Conservation (phyloP, 805 yeast species). For the Metahyphopichia silvanorum region DNA sequence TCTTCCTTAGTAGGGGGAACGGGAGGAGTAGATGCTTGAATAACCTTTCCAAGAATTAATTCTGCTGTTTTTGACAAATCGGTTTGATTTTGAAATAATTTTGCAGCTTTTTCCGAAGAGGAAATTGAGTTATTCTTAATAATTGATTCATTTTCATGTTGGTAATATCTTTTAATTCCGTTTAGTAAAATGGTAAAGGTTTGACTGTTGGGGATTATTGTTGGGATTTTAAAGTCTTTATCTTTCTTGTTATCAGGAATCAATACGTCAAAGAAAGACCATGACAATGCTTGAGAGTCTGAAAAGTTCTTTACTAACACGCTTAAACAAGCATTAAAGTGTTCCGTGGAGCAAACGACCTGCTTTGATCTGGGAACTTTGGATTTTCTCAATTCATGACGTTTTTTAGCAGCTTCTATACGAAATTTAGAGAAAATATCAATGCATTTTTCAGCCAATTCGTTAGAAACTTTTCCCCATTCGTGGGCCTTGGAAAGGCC, state of each 20-base stretch:
- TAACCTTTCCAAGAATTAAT: slow-evolving; percentile 22
- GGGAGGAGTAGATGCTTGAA: slow-evolving; percentile 30
- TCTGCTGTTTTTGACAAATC: slow-evolving; percentile 24
- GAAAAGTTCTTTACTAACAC: slow-evolving; percentile 30
- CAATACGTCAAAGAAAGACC: slow-evolving; percentile 33
- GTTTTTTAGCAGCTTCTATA: slow-evolving; percentile 2
- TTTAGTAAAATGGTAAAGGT: slow-evolving; percentile 38
- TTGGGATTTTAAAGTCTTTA: slow-evolving; percentile 9
- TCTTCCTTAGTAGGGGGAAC: slow-evolving; percentile 28
- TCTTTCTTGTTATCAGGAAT: slow-evolving; percentile 11
- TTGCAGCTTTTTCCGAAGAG: slow-evolving; percentile 15
- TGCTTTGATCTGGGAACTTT: background rate
- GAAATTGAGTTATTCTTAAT: slow-evolving; percentile 10
- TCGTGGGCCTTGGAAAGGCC: slow-evolving; percentile 30
- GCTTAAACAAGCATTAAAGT: slow-evolving; percentile 37
- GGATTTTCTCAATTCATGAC: background rate
- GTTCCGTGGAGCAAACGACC: slow-evolving; percentile 17
- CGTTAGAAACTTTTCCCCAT: slow-evolving; percentile 28
- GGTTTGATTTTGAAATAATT: slow-evolving; percentile 25
- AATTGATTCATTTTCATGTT: slow-evolving; percentile 12
- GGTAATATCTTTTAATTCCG: slow-evolving; percentile 25
- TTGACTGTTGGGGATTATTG: slow-evolving; percentile 26
- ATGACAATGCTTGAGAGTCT: slow-evolving; percentile 30
- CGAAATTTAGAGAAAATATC: slow-evolving; percentile 17
- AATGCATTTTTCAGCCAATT: slow-evolving; percentile 16